Evolutionary conservation across 2,329 filamentous ascomycete genomes (phyloP), one percentile per base, ranked within the genome.

Genomic region (Rhinocladiella similis): DNA sequence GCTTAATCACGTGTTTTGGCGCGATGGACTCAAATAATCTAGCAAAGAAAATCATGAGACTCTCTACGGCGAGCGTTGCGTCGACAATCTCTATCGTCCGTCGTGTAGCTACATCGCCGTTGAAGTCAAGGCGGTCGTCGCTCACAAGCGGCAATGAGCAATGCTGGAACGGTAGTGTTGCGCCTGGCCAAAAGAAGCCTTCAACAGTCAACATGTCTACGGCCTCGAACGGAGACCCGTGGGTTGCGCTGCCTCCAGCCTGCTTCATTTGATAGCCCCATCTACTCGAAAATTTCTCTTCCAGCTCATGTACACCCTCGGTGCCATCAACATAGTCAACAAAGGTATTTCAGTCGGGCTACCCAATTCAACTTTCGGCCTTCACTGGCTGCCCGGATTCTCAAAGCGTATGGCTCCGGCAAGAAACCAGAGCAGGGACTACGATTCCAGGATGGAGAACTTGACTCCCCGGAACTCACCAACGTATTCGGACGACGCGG

Each of bases 131-230:
- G n/a, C 38, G 38, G n/a, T 19, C 5, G n/a, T 41, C 20, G 25
- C 47, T 52, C 53, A 41, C 52, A 7, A 47, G 51, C 35, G 57
- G 60, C 57, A 50, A 65, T 65, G 63, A 60, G 58, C 63, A 61
- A 65, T 65, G 63, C 50, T 57, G 54, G 51, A 59, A 58, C 63
- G 60, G 47, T 65, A 63, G 61, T 52, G 43, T 41, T 60, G 61
- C 63, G 63, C 61, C 48, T 57, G 36, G 49, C 59, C 47, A 54
- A 59, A 50, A 51, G 48, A 42, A 56, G 60, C 54, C 48, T 61
- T 19, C 58, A 53, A 19, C 48, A 47, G 6, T 53, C 58, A 20
- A 47, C 54, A 52, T 60, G 51, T 27, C 50, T 35, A 33, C 2
- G 35, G 13, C 38, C 36, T 33, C 16, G 18, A 13, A 22, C 42